Evolutionary conservation across 768 basidiomycete species (phyloP), one percentile per base, ranked within the genome.

Genomic region (Amanita molliuscula): DNA sequence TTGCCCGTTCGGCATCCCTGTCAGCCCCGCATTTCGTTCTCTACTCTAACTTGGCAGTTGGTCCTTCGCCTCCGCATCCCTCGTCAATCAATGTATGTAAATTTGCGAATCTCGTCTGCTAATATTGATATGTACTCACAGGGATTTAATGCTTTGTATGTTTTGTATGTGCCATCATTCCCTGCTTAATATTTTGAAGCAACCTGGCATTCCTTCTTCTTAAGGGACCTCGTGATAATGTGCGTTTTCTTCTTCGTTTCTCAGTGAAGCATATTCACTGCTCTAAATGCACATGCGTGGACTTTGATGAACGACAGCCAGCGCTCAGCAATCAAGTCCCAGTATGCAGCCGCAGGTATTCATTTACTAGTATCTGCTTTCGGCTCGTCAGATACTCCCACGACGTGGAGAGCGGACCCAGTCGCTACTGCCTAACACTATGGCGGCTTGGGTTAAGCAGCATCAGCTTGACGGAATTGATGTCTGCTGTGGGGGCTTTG

Each of bases 401-500:
- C 82, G 7, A 69, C 74, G 7, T 64, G 56, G 10, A 71, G 74
- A 37, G 77, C 74, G 15, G 79, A 87, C 60, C 79, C 84, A 13
- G 65, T 77, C 5, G 64, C 65, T 7, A 76, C 77, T 15, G 85
- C 85, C 85, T 1, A 77, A 80, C 52, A 75, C 73, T 2, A 72
- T 86, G 61, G 82, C 84, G 0, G 73, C 73, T 9, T 88, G 72
- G 69, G 83, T 86, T 9, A 77, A 75, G 52, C 54, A 77, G 56
- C 82, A 73, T 52, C 62, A 68, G 43, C 65, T 87, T n/a, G 84
- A 86, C 56, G 84, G 84, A 43, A 76, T 84, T 26, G 84, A 86
- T 58, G 79, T 88, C 33, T 83, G 86, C 62, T 87, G 85, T 57
- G 84, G 81, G 67, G 83, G 84, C 55, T 82, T 84, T 55, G 62